These are phyloP conservation scores for Colletotrichum magnum DNA, from an alignment of 2,329 filamentous ascomycete species.

Conservation along the genomic window DNA sequence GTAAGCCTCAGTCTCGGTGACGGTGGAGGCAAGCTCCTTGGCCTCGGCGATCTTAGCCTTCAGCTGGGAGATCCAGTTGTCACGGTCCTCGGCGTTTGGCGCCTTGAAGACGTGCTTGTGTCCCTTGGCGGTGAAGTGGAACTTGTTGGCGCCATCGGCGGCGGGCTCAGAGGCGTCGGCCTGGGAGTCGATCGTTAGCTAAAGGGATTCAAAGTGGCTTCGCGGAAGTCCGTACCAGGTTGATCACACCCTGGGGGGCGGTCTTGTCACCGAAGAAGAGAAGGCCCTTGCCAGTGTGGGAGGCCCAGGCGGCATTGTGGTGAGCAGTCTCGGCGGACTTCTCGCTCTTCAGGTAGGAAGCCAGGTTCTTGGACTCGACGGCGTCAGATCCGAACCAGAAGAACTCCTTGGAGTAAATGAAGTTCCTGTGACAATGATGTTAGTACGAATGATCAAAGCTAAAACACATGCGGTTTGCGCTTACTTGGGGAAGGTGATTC, in stretches of 20 bases:
- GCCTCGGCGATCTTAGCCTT: conserved; percentile 88
- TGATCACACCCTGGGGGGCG: conserved; percentile 84
- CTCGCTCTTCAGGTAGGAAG: conserved; percentile 86
- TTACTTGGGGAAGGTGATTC: conserved; percentile 88
- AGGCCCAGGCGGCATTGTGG: conserved; percentile 88
- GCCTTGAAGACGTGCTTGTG: conserved; percentile 98
- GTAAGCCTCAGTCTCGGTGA: conserved; percentile 87
- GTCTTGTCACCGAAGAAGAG: conserved; percentile 92
- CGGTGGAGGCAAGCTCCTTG: conserved; percentile 81
- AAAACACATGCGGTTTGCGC: conserved; percentile 49
- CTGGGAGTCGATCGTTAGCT: conserved; percentile 55
- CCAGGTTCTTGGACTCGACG: conserved; percentile 80
- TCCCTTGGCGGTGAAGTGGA: conserved; percentile 86
- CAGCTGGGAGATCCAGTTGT: conserved; percentile 90
- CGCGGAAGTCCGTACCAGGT: conserved; percentile 74
- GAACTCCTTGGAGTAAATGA: conserved; percentile 92
- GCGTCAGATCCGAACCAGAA: conserved; percentile 88
- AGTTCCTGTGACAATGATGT: conserved; percentile 71
- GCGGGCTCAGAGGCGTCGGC: conserved; percentile 78
- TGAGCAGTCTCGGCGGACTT: conserved; percentile 84
- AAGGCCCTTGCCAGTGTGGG: conserved; percentile 94
- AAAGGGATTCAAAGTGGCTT: conserved; percentile 7
- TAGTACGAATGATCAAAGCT: conserved; percentile 40
- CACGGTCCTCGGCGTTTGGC: conserved; percentile 79
- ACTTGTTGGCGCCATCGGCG: conserved; percentile 83